Conservation (phyloP, 1,284 basidiomycete species). For the Mycena sp. region DNA sequence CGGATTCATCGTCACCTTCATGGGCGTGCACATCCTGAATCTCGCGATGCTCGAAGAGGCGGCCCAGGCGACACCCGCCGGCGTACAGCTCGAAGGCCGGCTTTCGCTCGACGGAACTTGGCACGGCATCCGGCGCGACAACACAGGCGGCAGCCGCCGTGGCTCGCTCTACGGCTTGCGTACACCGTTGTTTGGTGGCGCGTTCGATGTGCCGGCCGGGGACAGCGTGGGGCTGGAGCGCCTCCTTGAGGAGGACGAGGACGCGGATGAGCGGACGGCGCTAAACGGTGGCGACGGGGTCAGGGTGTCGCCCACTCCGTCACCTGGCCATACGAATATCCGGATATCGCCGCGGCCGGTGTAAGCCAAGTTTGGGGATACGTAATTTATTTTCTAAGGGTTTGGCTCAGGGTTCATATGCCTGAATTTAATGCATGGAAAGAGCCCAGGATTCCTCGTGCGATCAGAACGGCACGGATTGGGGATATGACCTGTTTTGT, state of each 20-base stretch:
- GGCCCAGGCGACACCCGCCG: conserved; percentile 50
- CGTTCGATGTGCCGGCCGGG: background rate
- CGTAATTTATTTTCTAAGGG: background rate
- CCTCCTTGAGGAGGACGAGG: conserved; percentile 17
- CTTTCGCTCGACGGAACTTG: conserved; percentile 77
- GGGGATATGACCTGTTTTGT: no score
- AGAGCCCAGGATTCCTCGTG: no score
- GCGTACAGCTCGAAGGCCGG: conserved; percentile 63
- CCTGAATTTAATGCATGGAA: no score
- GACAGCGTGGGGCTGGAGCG: background rate
- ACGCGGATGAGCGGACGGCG: conserved; percentile 17
- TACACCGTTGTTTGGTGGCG: conserved; percentile 10
- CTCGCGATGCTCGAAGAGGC: conserved; percentile 60
- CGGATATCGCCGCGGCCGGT: conserved; percentile 12
- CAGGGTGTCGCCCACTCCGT: background rate
- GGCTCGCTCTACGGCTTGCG: conserved; percentile 5
- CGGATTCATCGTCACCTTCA: conserved; percentile 91
- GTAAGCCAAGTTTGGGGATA: background rate
- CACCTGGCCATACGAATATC: background rate
- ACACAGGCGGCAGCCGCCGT: background rate
- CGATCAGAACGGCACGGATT: no score
- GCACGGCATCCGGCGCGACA: conserved; percentile 43
- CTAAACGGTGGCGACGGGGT: background rate
- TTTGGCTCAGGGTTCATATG: background rate
- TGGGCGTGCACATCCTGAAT: conserved; percentile 93